These are phyloP conservation scores for Apocynum venetum DNA, from an alignment of 257 asterid species.

Conservation along the genomic window DNA sequence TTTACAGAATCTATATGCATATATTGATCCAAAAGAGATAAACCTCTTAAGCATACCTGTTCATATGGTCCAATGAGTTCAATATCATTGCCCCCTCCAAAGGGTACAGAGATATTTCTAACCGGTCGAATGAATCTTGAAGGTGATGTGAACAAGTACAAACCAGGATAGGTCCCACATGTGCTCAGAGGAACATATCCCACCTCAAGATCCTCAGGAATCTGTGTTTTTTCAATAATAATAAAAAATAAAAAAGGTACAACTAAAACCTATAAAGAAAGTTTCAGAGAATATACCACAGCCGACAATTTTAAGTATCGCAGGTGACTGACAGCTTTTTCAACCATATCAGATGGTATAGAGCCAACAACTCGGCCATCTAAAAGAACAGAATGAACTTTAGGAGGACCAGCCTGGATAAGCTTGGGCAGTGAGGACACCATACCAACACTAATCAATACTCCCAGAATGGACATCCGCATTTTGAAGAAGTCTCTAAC, in stretches of 20 bases:
- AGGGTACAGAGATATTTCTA: constrained; percentile 48
- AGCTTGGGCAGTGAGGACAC: constrained; percentile 68
- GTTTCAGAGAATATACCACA: constrained; percentile 31
- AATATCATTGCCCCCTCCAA: constrained; percentile 61
- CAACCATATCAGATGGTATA: constrained; percentile 55
- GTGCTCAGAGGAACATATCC: constrained; percentile 90
- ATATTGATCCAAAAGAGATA: background rate
- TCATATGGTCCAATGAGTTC: constrained; percentile 88
- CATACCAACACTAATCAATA: constrained; percentile 73
- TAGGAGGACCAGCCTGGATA: constrained; percentile 84
- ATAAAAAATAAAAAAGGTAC: background rate
- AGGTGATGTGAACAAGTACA: constrained; percentile 75
- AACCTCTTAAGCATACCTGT: constrained; percentile 15
- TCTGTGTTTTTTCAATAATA: constrained; percentile 35
- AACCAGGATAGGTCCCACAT: constrained; percentile 92
- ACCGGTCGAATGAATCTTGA: constrained; percentile 97
- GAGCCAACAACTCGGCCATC: constrained; percentile 92
- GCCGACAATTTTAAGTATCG: constrained; percentile 76
- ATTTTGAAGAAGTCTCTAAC: constrained; percentile 63
- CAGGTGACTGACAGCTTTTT: constrained; percentile 60
- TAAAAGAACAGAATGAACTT: constrained; percentile 73
- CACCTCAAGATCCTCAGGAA: constrained; percentile 95
- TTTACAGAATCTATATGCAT: background rate
- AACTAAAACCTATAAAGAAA: background rate
- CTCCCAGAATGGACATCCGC: constrained; percentile 49